phyloP scores from a whole-genome alignment of 2,329 filamentous ascomycete species.

The Penicillium sp. region DNA sequence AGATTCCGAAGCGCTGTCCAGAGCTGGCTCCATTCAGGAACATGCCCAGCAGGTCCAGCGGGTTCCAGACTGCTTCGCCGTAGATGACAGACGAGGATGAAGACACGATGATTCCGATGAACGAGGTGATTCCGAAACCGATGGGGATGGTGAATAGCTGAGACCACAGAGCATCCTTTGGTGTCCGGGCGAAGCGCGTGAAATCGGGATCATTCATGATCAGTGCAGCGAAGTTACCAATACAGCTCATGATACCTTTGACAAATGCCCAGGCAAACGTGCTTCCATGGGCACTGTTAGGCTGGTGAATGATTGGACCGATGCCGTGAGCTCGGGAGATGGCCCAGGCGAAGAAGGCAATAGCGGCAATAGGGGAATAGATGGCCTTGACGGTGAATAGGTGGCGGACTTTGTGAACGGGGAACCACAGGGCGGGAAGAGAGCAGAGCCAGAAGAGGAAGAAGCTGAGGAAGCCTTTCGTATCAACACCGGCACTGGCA shows the following conservation, averaged over 20 bases:
- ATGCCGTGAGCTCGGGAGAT: slow-evolving; percentile 74
- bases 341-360: slow-evolving; percentile 84
- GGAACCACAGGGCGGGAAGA: slow-evolving; percentile 81
- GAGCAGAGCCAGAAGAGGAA: slow-evolving; percentile 81
- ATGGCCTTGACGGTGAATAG: slow-evolving; percentile 86
- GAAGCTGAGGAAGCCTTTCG: slow-evolving; percentile 71
- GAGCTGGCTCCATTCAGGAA: slow-evolving; percentile 67
- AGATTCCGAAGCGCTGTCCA: slow-evolving; percentile 67
- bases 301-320: slow-evolving; percentile 73
- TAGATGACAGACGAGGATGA: slow-evolving; percentile 63
- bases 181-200: slow-evolving; percentile 72
- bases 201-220: slow-evolving; percentile 80
- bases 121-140: slow-evolving; percentile 71
- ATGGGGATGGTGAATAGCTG: slow-evolving; percentile 70
- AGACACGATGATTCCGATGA: slow-evolving; percentile 77
- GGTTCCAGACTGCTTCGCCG: slow-evolving; percentile 63
- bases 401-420: slow-evolving; percentile 81
- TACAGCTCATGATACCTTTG: slow-evolving; percentile 78
- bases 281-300: slow-evolving; percentile 58
- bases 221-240: slow-evolving; percentile 85
- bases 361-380: slow-evolving; percentile 74
- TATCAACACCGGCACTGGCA: slow-evolving; percentile 62
- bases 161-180: slow-evolving; percentile 70
- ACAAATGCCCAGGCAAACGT: slow-evolving; percentile 75
- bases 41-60: slow-evolving; percentile 59